Percentiles rank a stretch among this genome's conserved stretches.
Evolutionary conservation across 2,329 filamentous ascomycete species (phyloP).

Genomic region (Apiospora arundinis): DNA sequence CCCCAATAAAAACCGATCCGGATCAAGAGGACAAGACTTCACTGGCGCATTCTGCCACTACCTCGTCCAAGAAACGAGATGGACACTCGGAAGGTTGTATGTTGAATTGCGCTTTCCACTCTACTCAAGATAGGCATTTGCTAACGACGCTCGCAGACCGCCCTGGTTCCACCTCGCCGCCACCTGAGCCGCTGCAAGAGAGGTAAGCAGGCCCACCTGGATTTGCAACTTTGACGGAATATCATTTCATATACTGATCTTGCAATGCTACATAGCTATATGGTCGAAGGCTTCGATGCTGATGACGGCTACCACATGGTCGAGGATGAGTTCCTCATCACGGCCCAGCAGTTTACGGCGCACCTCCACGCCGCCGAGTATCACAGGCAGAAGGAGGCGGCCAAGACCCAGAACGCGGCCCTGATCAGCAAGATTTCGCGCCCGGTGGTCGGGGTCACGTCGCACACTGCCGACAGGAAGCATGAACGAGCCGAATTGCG

Average conservation of each 20-base stretch:
- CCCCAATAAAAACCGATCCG: not conserved
- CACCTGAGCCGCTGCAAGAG: slow-evolving; percentile 54
- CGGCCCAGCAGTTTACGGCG: slow-evolving; percentile 72
- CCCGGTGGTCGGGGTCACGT: slow-evolving; percentile 53
- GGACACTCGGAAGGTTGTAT: not conserved
- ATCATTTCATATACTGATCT: slow-evolving; percentile 23
- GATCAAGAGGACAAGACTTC: slow-evolving; percentile 21
- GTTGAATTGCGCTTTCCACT: not conserved
- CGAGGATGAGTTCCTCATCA: slow-evolving; percentile 76
- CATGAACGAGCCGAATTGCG: slow-evolving; percentile 43
- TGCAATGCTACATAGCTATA: slow-evolving; percentile 52
- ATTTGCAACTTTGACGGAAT: not conserved
- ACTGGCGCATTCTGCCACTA: not conserved
- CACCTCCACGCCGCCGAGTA: slow-evolving; percentile 83
- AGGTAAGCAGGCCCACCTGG: slow-evolving; percentile 42
- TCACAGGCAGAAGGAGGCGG: slow-evolving; percentile 62
- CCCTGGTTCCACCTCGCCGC: slow-evolving; percentile 58
- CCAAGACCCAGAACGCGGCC: slow-evolving; percentile 60
- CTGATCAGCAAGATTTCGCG: slow-evolving; percentile 58
- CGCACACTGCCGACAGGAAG: slow-evolving; percentile 42
- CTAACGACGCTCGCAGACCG: slow-evolving; percentile 33
- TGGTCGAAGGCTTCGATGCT: slow-evolving; percentile 67
- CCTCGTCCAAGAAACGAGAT: not conserved
- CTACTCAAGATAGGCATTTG: not conserved
- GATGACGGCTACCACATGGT: slow-evolving; percentile 84